A percentile compares a stretch with the other conserved stretches of the same genome.
Conservation (phyloP, 1,284 basidiomycete genomes). For the Leccinum fuscescens region DNA sequence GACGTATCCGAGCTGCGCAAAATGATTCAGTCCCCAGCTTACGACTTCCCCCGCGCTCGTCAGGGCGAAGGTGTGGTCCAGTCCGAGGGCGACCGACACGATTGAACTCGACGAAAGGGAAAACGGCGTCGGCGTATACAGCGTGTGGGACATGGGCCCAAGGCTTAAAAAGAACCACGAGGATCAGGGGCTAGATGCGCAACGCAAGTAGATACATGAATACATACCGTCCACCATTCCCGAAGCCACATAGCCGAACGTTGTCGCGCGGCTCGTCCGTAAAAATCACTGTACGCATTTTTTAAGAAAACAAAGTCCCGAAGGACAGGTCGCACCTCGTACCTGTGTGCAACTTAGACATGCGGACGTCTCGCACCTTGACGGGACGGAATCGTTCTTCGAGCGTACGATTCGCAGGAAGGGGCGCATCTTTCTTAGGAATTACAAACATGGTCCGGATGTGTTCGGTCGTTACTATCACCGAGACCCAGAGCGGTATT, state of each 20-base stretch:
- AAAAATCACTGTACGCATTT: slow-evolving; percentile 51
- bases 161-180: slow-evolving; percentile 44
- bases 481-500: slow-evolving; percentile 85
- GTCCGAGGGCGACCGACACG: slow-evolving; percentile 77
- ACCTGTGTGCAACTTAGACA: slow-evolving; percentile 84
- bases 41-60: slow-evolving; percentile 81
- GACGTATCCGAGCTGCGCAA: slow-evolving; percentile 85
- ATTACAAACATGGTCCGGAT: slow-evolving; percentile 78
- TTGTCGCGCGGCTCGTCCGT: slow-evolving; percentile 77
- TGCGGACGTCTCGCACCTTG: slow-evolving; percentile 64
- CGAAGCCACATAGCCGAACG: slow-evolving; percentile 83
- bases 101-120: slow-evolving; percentile 51
- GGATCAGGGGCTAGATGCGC: slow-evolving; percentile 4
- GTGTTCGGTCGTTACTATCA: slow-evolving; percentile 75
- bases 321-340: slow-evolving; percentile 5
- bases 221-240: slow-evolving; percentile 71
- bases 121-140: slow-evolving; percentile 68
- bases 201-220: background rate
- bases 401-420: slow-evolving; percentile 24
- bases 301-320: background rate
- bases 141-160: slow-evolving; percentile 77
- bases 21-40: slow-evolving; percentile 90
- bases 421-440: slow-evolving; percentile 35
- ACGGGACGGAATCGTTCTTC: slow-evolving; percentile 56
- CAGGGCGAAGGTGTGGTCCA: slow-evolving; percentile 91